A percentile compares a stretch with the other conserved stretches of the same genome.
Evolutionary conservation across 306 rosid genomes (phyloP).

Genomic region (Prunus fruticosa): DNA sequence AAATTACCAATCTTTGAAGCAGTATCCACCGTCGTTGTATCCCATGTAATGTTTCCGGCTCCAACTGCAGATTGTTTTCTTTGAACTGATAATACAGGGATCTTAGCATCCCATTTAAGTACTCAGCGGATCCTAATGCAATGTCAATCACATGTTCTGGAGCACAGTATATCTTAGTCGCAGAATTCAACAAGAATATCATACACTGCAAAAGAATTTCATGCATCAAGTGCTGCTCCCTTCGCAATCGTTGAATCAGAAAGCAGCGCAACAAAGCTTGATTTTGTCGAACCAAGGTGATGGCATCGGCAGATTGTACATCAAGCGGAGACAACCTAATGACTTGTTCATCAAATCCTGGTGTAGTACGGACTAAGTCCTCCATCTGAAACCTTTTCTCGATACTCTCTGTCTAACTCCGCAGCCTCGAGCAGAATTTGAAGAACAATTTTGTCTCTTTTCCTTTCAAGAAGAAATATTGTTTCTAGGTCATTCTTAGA

Average conservation of each 20-base stretch:
- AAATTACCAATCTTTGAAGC: constrained; percentile 73
- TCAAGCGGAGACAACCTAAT: constrained; percentile 58
- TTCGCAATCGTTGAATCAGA: constrained; percentile 55
- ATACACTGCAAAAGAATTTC: constrained; percentile 91
- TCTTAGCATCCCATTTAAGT: constrained; percentile 57
- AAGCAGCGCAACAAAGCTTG: constrained; percentile 75
- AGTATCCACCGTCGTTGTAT: constrained; percentile 77
- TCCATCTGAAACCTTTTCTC: constrained; percentile 42
- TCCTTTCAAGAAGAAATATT: constrained; percentile 61
- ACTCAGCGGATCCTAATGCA: constrained; percentile 73
- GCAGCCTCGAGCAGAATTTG: constrained; percentile 84
- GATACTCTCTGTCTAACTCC: constrained; percentile 72
- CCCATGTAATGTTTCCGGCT: constrained; percentile 58
- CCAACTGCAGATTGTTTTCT: constrained; percentile 49
- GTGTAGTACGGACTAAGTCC: constrained; percentile 37
- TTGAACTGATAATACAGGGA: constrained; percentile 56
- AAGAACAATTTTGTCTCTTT: constrained; percentile 77
- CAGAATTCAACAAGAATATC: constrained; percentile 69
- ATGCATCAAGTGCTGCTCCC: constrained; percentile 71
- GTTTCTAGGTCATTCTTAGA: constrained; percentile 51
- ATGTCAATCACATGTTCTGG: constrained; percentile 77
- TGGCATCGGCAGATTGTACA: constrained; percentile 66
- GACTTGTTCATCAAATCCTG: constrained; percentile 60
- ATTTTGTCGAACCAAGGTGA: constrained; percentile 89
- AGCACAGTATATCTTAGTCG: constrained; percentile 69